Evolutionary conservation across 139 green algal genomes (phyloP), one percentile per base, ranked within the genome.

Genomic region (Raphidocelis subcapitata): DNA sequence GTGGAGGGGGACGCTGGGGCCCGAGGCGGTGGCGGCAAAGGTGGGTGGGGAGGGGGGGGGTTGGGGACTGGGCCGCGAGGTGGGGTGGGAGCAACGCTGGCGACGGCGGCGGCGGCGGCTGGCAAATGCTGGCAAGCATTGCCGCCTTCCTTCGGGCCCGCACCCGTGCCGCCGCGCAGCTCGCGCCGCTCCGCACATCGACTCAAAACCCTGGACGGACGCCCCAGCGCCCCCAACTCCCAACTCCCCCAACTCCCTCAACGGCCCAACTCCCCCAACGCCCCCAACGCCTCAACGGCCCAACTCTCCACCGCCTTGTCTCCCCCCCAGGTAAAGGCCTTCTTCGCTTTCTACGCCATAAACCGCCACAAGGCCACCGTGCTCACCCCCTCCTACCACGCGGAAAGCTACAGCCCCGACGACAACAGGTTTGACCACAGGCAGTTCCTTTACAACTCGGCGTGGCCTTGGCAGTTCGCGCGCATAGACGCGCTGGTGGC

Each of bases 281-380:
- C n/a, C n/a, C n/a, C n/a, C n/a, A n/a, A n/a, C n/a, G n/a, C n/a
- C n/a, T n/a, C n/a, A n/a, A n/a, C n/a, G n/a, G n/a, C n/a, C n/a
- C n/a, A n/a, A n/a, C n/a, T n/a, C n/a, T n/a, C n/a, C n/a, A n/a
- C n/a, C n/a, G n/a, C n/a, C n/a, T n/a, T n/a, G n/a, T n/a, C n/a
- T n/a, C 14, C 29, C 10, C 29, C 26, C 2, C 73, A 93, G 79
- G 94, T 98, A 18, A 98, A 99, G 83, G 69, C 88, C 62, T 99
- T 98, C 64, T 99, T 98, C 90, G 86, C 55, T n/a, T 95, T 83
- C 77, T 98, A 99, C 71, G 85, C 87, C 28, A 94, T 96, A 46
- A 98, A 98, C 80, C 83, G 95, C 37, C 95, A 99, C 85, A 99
- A 99, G 82, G 86, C 94, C 46, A 99, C 95, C 1, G 94, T 93